phyloP scores from a whole-genome alignment of 345 rosid species.

The Populus nigra region DNA sequence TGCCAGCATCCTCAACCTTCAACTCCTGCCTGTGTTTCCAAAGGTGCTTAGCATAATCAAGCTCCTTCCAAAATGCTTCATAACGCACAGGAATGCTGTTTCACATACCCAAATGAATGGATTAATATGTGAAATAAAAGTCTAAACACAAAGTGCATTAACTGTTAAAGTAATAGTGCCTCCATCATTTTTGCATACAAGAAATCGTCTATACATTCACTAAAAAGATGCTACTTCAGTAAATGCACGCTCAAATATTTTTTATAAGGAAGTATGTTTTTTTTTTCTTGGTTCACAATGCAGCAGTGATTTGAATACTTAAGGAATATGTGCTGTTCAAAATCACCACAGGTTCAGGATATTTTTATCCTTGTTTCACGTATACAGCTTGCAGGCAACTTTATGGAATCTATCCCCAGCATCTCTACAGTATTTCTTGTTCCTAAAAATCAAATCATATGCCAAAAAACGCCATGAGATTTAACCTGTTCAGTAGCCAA shows the following conservation, averaged over 20 bases:
- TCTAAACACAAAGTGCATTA: not conserved
- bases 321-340: not conserved
- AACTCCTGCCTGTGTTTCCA: conserved; percentile 61
- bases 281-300: not conserved
- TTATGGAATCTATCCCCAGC: not conserved
- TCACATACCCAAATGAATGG: not conserved
- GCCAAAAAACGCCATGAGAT: not conserved
- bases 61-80: conserved; percentile 64
- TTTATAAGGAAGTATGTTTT: not conserved
- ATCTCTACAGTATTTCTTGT: not conserved
- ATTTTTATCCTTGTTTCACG: not conserved
- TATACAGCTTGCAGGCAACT: not conserved
- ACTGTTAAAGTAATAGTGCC: not conserved
- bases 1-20: conserved; percentile 63
- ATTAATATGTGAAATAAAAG: not conserved
- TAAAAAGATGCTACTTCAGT: not conserved
- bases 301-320: not conserved
- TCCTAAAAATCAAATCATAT: not conserved
- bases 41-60: conserved; percentile 43
- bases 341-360: not conserved
- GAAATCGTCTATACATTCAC: not conserved
- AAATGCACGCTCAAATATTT: not conserved
- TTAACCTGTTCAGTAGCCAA: not conserved
- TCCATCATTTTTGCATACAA: not conserved
- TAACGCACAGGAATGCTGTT: conserved; percentile 55